Evolutionary conservation across 768 basidiomycete species (phyloP).

Genomic region (Pholiota microspora): DNA sequence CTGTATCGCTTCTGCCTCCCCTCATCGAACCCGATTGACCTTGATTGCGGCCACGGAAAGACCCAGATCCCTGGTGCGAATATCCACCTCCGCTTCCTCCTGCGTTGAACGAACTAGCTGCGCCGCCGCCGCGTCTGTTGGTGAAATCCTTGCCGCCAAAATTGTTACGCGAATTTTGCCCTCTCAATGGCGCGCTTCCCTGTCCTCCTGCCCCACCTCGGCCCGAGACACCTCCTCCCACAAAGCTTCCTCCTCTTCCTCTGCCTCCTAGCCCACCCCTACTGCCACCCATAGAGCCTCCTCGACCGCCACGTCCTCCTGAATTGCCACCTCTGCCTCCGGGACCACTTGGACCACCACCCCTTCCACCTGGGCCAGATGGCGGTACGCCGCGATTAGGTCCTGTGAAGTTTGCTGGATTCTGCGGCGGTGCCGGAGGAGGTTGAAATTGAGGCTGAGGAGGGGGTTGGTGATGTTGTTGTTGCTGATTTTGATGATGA

Average conservation of each 20-base stretch:
- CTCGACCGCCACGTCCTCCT: slow-evolving; percentile 49
- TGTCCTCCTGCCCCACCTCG: slow-evolving; percentile 44
- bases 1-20: slow-evolving; percentile 41
- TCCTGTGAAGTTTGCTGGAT: slow-evolving; percentile 33
- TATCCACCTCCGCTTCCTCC: slow-evolving; percentile 30
- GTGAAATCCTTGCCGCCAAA: slow-evolving; percentile 55
- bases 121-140: slow-evolving; percentile 63
- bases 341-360: slow-evolving; percentile 30
- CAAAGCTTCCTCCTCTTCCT: slow-evolving; percentile 40
- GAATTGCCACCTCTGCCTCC: slow-evolving; percentile 39
- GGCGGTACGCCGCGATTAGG: slow-evolving; percentile 38
- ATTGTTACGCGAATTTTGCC: slow-evolving; percentile 64
- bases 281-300: slow-evolving; percentile 46
- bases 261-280: slow-evolving; percentile 40
- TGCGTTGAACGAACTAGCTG: slow-evolving; percentile 59
- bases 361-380: slow-evolving; percentile 29
- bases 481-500: slow-evolving; percentile 48
- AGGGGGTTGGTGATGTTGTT: slow-evolving; percentile 48
- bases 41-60: slow-evolving; percentile 64
- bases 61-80: slow-evolving; percentile 41
- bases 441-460: slow-evolving; percentile 69
- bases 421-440: slow-evolving; percentile 48
- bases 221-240: slow-evolving; percentile 36
- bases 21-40: slow-evolving; percentile 43
- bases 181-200: slow-evolving; percentile 48